phyloP scores from a whole-genome alignment of 108 stramenopile genomes.

The Aurantiochytrium sp. region DNA sequence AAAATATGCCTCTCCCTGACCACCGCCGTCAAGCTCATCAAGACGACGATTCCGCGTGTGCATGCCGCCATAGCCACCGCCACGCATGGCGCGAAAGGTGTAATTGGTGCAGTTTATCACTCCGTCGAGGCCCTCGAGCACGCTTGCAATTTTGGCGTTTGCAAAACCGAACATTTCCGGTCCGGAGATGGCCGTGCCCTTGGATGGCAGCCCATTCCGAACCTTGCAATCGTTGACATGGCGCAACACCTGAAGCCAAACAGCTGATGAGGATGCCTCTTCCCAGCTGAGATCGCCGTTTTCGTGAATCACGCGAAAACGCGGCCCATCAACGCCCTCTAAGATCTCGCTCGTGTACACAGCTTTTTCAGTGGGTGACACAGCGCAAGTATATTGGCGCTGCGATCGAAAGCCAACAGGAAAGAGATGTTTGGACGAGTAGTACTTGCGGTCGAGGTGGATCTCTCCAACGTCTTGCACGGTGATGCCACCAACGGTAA shows the following conservation, averaged over 20 bases:
- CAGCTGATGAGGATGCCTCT: background rate
- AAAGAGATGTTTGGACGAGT: background rate
- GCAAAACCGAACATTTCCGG: slow-evolving; percentile 16
- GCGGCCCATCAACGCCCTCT: background rate
- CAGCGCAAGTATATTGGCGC: background rate
- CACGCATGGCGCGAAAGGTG: background rate
- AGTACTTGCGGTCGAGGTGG: background rate
- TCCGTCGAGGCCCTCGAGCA: background rate
- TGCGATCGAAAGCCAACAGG: background rate
- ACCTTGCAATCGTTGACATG: background rate
- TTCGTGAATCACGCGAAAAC: background rate
- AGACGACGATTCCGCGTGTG: background rate
- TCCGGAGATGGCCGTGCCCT: background rate
- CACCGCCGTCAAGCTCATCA: background rate
- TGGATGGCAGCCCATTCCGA: background rate
- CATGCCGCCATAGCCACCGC: background rate
- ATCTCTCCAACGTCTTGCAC: background rate
- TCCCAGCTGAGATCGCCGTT: background rate
- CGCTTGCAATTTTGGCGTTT: background rate
- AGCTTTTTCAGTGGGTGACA: background rate
- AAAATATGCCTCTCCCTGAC: background rate
- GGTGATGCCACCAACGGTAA: background rate
- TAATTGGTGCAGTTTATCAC: background rate
- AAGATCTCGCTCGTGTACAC: background rate
- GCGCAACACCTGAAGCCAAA: background rate